These are phyloP conservation scores for Sungouiella thailandica DNA, from an alignment of 805 yeast species.

Conservation along the genomic window DNA sequence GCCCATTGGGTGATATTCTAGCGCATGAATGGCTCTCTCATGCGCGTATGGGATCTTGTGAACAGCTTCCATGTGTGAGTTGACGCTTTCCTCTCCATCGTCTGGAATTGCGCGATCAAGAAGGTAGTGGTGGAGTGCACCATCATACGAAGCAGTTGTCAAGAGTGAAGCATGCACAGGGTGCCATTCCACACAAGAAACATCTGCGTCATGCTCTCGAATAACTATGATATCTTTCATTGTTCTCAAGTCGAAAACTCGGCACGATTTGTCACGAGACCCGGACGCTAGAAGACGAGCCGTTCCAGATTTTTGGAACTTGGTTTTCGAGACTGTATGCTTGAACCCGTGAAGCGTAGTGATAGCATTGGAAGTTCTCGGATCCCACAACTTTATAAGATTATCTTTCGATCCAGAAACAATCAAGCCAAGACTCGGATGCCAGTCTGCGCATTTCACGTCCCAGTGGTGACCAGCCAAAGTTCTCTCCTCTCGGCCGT, in stretches of 20 bases:
- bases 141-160: conserved; percentile 86
- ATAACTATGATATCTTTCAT: conserved; percentile 73
- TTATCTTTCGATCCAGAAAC: conserved; percentile 96
- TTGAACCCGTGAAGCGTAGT: conserved; percentile 87
- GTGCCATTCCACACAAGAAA: conserved; percentile 87
- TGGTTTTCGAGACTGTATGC: conserved; percentile 83
- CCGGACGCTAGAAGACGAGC: conserved; percentile 73
- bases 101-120: conserved; percentile 49
- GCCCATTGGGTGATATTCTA: conserved; percentile 93
- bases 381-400: conserved; percentile 92
- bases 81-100: conserved; percentile 14
- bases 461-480: conserved; percentile 98
- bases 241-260: conserved; percentile 82
- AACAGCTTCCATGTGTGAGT: conserved; percentile 30
- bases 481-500: conserved; percentile 74
- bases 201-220: conserved; percentile 77
- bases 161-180: conserved; percentile 78
- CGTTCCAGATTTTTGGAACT: conserved; percentile 81
- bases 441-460: conserved; percentile 97
- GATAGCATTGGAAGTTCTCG: conserved; percentile 69
- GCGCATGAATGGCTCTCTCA: conserved; percentile 83
- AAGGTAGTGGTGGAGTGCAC: conserved; percentile 73
- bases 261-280: conserved; percentile 81
- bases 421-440: conserved; percentile 76
- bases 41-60: conserved; percentile 88